phyloP scores from a whole-genome alignment of 2,329 filamentous ascomycete genomes.

The Paramyrothecium roridum region DNA sequence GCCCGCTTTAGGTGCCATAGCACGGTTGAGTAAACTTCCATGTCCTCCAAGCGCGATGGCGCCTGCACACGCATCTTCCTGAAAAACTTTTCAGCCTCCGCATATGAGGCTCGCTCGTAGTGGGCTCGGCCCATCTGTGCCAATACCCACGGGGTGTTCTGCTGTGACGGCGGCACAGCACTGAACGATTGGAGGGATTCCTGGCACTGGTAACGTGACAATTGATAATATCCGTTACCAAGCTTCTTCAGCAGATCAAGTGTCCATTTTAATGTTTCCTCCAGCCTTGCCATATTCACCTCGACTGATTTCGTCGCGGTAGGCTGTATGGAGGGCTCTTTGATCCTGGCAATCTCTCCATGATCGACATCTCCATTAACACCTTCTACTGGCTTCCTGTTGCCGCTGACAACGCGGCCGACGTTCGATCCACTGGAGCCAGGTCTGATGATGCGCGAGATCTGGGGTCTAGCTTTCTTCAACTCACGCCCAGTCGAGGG shows the following conservation, averaged over 20 bases:
- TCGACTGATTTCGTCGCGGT: slow-evolving; percentile 37
- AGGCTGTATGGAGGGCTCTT: slow-evolving; percentile 36
- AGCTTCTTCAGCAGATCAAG: slow-evolving; percentile 80
- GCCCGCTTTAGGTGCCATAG: slow-evolving; percentile 97
- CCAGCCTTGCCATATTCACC: slow-evolving; percentile 59
- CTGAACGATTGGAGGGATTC: slow-evolving; percentile 74
- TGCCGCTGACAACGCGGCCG: slow-evolving; percentile 85
- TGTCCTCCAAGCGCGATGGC: slow-evolving; percentile 83
- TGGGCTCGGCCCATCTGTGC: slow-evolving; percentile 86
- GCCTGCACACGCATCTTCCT: slow-evolving; percentile 73
- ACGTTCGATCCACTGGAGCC: slow-evolving; percentile 67
- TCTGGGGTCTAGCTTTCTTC: slow-evolving; percentile 78
- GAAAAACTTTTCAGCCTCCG: slow-evolving; percentile 84
- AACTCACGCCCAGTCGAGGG: slow-evolving; percentile 64
- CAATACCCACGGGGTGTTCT: slow-evolving; percentile 90
- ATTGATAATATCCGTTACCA: slow-evolving; percentile 72
- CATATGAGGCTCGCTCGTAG: slow-evolving; percentile 85
- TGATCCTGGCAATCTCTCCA: slow-evolving; percentile 53
- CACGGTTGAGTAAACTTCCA: slow-evolving; percentile 98
- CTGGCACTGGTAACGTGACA: slow-evolving; percentile 75
- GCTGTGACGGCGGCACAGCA: slow-evolving; percentile 68
- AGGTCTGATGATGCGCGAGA: slow-evolving; percentile 63
- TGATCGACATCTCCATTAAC: slow-evolving; percentile 67
- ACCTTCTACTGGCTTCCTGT: slow-evolving; percentile 70
- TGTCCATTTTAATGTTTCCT: slow-evolving; percentile 73